These are phyloP conservation scores for Sphaerulina populicola DNA, from an alignment of 2,329 filamentous ascomycete species.

Conservation along the genomic window DNA sequence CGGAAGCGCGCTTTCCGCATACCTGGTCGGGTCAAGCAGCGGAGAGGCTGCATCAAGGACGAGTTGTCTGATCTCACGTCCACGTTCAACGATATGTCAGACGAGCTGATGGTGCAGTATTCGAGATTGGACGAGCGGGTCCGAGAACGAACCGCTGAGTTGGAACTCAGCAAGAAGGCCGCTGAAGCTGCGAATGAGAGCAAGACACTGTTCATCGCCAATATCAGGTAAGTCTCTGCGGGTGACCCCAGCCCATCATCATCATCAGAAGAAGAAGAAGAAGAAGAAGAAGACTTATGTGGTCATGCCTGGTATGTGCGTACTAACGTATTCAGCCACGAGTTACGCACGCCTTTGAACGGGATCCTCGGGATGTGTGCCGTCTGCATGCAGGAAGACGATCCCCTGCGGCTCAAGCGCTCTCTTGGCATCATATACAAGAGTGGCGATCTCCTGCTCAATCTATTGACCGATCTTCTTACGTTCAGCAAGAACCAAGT, in stretches of 20 bases:
- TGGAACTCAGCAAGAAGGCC: constrained; percentile 83
- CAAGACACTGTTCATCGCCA: constrained; percentile 96
- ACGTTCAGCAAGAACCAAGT: constrained; percentile 96
- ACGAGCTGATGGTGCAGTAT: constrained; percentile 82
- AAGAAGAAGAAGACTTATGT: too few species aligned
- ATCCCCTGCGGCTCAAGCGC: constrained; percentile 66
- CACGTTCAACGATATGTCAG: constrained; percentile 91
- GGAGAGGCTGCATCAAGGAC: constrained; percentile 68
- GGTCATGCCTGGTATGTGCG: too few species aligned
- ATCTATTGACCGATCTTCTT: constrained; percentile 78
- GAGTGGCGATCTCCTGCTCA: constrained; percentile 72
- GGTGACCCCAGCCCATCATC: too few species aligned
- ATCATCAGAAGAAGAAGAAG: too few species aligned
- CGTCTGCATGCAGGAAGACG: constrained; percentile 85
- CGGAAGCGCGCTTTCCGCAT: constrained; percentile 61
- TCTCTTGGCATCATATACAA: constrained; percentile 84
- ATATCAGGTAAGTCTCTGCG: constrained; percentile 51
- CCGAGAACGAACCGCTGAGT: constrained; percentile 67
- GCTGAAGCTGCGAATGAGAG: constrained; percentile 93
- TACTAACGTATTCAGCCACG: constrained; percentile 37
- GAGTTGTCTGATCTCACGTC: constrained; percentile 73
- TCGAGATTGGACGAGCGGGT: constrained; percentile 77
- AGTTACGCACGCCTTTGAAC: constrained; percentile 90
- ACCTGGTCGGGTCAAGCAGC: constrained; percentile 68
- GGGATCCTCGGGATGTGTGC: constrained; percentile 92